Evolutionary conservation across 805 yeast species (phyloP).

Genomic region (Candida peoriensis): DNA sequence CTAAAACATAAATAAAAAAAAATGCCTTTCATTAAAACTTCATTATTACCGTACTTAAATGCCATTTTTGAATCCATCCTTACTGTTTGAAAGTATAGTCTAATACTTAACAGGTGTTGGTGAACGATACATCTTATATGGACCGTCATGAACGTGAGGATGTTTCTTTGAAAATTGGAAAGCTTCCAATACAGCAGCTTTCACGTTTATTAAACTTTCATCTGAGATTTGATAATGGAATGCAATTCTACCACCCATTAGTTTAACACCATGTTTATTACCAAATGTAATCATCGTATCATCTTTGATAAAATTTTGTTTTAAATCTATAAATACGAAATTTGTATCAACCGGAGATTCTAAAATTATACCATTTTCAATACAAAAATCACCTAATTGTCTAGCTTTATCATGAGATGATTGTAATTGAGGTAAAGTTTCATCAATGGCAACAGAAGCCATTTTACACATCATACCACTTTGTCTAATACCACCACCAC

Average conservation of each 20-base stretch:
- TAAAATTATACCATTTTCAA: slow-evolving; percentile 46
- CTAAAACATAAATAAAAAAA: background rate
- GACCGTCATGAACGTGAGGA: slow-evolving; percentile 48
- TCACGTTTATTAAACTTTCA: slow-evolving; percentile 52
- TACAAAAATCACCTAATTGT: slow-evolving; percentile 48
- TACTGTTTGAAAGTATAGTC: slow-evolving; percentile 1
- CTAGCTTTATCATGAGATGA: slow-evolving; percentile 47
- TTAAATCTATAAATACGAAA: slow-evolving; percentile 70
- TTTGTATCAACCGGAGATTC: slow-evolving; percentile 80
- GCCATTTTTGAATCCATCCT: slow-evolving; percentile 25
- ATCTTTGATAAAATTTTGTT: slow-evolving; percentile 44
- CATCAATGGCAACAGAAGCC: slow-evolving; percentile 75
- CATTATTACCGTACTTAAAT: slow-evolving; percentile 15
- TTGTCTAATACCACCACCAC: slow-evolving; percentile 93
- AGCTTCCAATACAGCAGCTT: slow-evolving; percentile 53
- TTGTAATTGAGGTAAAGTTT: slow-evolving; percentile 48
- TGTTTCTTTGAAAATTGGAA: slow-evolving; percentile 45
- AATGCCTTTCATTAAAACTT: slow-evolving; percentile 1
- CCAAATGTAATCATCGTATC: slow-evolving; percentile 49
- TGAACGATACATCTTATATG: slow-evolving; percentile 41
- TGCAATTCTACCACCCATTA: slow-evolving; percentile 72
- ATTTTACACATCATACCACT: slow-evolving; percentile 75
- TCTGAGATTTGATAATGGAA: slow-evolving; percentile 67
- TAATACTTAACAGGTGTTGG: slow-evolving; percentile 29
- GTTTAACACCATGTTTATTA: slow-evolving; percentile 52